Percentiles rank a stretch among this genome's conserved stretches.
phyloP scores from a whole-genome alignment of 176 grass and related monocot species.

The Carex scoparia region DNA sequence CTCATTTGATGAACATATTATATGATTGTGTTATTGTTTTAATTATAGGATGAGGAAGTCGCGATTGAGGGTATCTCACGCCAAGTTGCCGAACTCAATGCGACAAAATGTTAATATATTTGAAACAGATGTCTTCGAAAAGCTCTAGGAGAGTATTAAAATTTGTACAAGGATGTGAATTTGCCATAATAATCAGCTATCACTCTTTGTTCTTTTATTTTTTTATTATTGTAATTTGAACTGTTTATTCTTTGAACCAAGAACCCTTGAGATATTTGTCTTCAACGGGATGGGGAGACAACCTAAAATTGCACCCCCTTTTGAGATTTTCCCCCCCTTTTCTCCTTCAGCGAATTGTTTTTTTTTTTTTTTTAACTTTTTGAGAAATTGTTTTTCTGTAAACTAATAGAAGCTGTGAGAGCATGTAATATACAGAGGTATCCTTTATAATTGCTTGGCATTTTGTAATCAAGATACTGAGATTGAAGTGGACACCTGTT shows the following conservation, averaged over 20 bases:
- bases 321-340: background rate
- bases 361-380: background rate
- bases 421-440: slow-evolving; percentile 16
- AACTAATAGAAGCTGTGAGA: slow-evolving; percentile 9
- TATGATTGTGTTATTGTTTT: slow-evolving; percentile 3
- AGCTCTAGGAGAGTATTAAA: slow-evolving; percentile 10
- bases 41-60: background rate
- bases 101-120: slow-evolving; percentile 13
- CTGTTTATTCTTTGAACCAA: slow-evolving; percentile 11
- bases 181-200: slow-evolving; percentile 12
- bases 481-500: background rate
- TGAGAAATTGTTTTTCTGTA: background rate
- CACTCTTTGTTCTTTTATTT: slow-evolving; percentile 2
- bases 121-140: background rate
- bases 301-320: background rate
- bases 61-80: slow-evolving; percentile 1
- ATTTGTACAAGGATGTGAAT: slow-evolving; percentile 25
- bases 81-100: slow-evolving; percentile 25
- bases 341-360: background rate
- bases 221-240: slow-evolving; percentile 18
- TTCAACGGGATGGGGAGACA: background rate
- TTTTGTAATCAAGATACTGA: slow-evolving; percentile 2
- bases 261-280: slow-evolving; percentile 9
- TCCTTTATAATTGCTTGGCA: background rate
- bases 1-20: background rate